Base-by-base conservation (phyloP, 2,329 filamentous ascomycete genomes). In the Verticillium albo-atrum region DNA sequence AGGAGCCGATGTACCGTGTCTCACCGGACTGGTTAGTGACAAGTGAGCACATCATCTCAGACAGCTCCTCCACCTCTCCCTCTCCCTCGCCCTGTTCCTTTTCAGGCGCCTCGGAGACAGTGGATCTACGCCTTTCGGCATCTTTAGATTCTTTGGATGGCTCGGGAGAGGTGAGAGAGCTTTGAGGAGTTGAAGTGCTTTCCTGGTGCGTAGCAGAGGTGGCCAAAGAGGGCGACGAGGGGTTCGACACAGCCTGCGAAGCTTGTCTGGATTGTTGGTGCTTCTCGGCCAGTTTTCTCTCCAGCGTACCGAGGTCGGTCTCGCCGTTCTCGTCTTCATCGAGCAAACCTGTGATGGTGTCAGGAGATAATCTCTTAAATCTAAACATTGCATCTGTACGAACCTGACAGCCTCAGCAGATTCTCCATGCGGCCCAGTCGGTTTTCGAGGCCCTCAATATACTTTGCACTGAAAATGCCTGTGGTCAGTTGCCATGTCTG, bases 1-100 rank as follows among this genome's bases (percentile, higher is more conserved):
- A 98, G 0, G 93, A 97, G 27, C 94, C 95, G 66, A 98, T 96
- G 71, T 97, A 99, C 74, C 95, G 84, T 7, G 94, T 97, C 78
- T 99, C 95, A 58, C 95, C 95, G 63, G 87, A 90, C 67, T 94
- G 92, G 71, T 97, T 98, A 1, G 94, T 98, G 30, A 99, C 93
- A 32, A 99, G 78, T 3, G 93, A 97, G 74, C 94, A 98, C 95
- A 99, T 98, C 89, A 97, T 95, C 76, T 99, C 95, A 1, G 94
- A 97, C 60, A 99, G 76, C 2, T 88, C 88, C 72, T 96, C 93
- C 1, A 96, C 90, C 68, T 96, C 90, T 65, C 89, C 82, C 65
- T 86, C 83, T 15, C 77, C 79, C 64, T 77, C 80, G 57, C 79
- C 82, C 47, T 73, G 71, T 53, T 75, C 72, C 71, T 75, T 68